These are phyloP conservation scores for Pyricularia sp. DNA, from an alignment of 2,329 filamentous ascomycete genomes.

Conservation along the genomic window DNA sequence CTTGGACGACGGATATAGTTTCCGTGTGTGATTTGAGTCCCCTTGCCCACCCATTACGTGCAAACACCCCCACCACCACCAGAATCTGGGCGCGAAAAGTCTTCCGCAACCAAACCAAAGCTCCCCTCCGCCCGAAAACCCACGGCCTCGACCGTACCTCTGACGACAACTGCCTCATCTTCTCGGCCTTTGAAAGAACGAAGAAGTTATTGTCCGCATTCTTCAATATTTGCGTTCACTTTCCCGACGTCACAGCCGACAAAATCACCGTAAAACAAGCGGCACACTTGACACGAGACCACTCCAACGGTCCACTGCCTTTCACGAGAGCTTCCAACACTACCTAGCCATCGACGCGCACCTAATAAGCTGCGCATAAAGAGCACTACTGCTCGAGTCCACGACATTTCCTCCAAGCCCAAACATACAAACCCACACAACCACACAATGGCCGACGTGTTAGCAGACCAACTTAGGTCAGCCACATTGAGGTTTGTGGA, in stretches of 20 bases:
- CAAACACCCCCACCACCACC: background rate
- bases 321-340: background rate
- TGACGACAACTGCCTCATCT: background rate
- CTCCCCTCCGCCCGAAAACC: background rate
- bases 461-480: slow-evolving; percentile 44
- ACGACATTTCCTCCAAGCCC: background rate
- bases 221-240: background rate
- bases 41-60: background rate
- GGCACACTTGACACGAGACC: background rate
- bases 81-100: background rate
- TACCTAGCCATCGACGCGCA: background rate
- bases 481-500: slow-evolving; percentile 30
- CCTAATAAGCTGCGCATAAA: background rate
- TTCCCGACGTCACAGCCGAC: background rate
- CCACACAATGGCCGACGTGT: slow-evolving; percentile 31
- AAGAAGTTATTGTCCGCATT: background rate
- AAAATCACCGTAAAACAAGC: background rate
- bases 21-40: background rate
- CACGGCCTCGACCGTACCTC: background rate
- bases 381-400: background rate
- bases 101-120: background rate
- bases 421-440: background rate
- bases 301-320: background rate
- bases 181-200: background rate
- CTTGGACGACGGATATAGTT: background rate